Percentiles rank a stretch among this genome's conserved stretches.
These are phyloP conservation scores for Boletus vinaceobasis DNA, from an alignment of 768 basidiomycete species.

Conservation along the genomic window DNA sequence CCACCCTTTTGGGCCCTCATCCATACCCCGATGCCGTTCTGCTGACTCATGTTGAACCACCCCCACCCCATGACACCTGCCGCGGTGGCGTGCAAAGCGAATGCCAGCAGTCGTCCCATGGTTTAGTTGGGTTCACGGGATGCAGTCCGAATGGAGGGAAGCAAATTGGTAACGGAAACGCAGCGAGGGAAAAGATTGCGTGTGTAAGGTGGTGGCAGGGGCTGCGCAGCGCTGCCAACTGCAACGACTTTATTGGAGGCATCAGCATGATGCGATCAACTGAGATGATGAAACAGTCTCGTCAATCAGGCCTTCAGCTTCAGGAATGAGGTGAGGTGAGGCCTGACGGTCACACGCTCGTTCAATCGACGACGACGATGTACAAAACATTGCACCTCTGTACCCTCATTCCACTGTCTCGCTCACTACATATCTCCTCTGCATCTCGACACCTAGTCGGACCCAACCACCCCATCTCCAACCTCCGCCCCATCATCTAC, in stretches of 20 bases:
- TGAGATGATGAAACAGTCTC: not conserved
- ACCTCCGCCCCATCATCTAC: constrained; percentile 78
- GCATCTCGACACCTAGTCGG: constrained; percentile 46
- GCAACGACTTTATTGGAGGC: too few relatives aligned
- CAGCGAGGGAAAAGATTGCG: not conserved
- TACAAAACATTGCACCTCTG: not conserved
- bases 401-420: not conserved
- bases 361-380: not conserved
- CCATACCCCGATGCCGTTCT: constrained; percentile 21
- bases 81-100: constrained; percentile 32
- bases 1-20: constrained; percentile 56
- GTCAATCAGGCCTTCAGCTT: too few relatives aligned
- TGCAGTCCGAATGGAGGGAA: not conserved
- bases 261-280: not conserved
- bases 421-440: constrained; percentile 27
- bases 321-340: too few relatives aligned
- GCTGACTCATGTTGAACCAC: constrained; percentile 18
- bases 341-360: not conserved
- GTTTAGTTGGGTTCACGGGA: not conserved
- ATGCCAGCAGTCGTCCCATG: constrained; percentile 14
- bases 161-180: not conserved
- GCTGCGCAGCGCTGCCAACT: not conserved
- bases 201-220: not conserved
- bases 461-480: constrained; percentile 73
- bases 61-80: constrained; percentile 38